Evolutionary conservation across 805 yeast species (phyloP).

Genomic region (Priceomyces melissophilus): DNA sequence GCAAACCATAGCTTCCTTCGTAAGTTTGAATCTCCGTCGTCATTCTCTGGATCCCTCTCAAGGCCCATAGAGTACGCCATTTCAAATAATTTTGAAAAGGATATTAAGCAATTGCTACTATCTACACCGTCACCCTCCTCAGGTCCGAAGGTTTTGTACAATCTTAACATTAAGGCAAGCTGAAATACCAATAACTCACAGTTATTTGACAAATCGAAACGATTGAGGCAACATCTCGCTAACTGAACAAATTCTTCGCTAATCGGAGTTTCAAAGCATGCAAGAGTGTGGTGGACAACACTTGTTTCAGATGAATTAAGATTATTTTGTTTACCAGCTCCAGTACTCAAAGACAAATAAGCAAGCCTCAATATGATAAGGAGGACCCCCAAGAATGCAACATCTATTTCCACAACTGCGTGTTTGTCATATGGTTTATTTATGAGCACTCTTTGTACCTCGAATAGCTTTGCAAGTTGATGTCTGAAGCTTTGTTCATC

Average conservation of each 20-base stretch:
- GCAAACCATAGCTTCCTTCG: slow-evolving; percentile 61
- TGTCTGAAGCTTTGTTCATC: slow-evolving; percentile 51
- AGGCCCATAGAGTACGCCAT: slow-evolving; percentile 46
- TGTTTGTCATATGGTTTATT: no score
- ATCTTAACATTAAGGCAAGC: slow-evolving; percentile 48
- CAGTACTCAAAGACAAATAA: background rate
- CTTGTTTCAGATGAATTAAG: no score
- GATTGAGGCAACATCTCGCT: slow-evolving; percentile 34
- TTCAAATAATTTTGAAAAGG: slow-evolving; percentile 27
- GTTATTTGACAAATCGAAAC: slow-evolving; percentile 30
- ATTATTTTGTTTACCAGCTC: background rate
- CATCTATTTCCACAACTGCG: slow-evolving; percentile 31
- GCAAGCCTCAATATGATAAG: slow-evolving; percentile 21
- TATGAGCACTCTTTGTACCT: slow-evolving; percentile 19
- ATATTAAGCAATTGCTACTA: slow-evolving; percentile 25
- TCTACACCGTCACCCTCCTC: slow-evolving; percentile 58
- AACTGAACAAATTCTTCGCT: slow-evolving; percentile 25
- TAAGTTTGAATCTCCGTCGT: slow-evolving; percentile 33
- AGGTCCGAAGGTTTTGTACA: slow-evolving; percentile 47
- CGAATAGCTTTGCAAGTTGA: slow-evolving; percentile 41
- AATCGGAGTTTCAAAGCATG: slow-evolving; percentile 9
- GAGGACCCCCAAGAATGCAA: slow-evolving; percentile 29
- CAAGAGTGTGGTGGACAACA: no score
- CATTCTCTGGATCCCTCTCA: slow-evolving; percentile 39
- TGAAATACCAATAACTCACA: slow-evolving; percentile 52